phyloP scores from a whole-genome alignment of 345 rosid genomes.

The Sisymbrium irio region DNA sequence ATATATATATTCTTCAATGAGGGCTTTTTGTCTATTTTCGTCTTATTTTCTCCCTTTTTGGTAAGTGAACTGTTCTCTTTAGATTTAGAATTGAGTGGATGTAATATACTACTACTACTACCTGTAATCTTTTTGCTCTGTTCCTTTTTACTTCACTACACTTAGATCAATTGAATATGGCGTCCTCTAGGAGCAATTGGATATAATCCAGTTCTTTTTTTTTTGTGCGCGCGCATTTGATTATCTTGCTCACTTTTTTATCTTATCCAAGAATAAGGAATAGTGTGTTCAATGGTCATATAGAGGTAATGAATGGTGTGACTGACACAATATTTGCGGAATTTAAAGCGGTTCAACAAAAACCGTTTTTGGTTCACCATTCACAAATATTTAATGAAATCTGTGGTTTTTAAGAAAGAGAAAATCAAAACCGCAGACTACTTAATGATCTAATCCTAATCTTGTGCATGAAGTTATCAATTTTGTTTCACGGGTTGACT shows the following conservation, averaged over 20 bases:
- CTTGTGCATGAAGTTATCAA: background rate
- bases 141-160: background rate
- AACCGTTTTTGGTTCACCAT: too few species aligned
- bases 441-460: too few species aligned
- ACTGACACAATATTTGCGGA: too few species aligned
- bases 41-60: constrained; percentile 6
- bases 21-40: constrained; percentile 5
- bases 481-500: background rate
- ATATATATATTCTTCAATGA: constrained; percentile 6
- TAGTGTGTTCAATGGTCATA: background rate
- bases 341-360: too few species aligned
- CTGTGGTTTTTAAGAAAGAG: too few species aligned
- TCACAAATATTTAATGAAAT: too few species aligned
- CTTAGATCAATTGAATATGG: constrained; percentile 4
- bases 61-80: constrained; percentile 27
- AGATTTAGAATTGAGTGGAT: constrained; percentile 30
- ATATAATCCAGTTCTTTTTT: background rate
- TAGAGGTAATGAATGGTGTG: too few species aligned
- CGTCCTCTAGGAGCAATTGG: background rate
- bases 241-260: background rate
- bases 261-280: background rate
- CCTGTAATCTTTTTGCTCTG: constrained; percentile 12
- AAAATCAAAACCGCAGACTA: too few species aligned
- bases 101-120: constrained; percentile 28
- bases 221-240: background rate